phyloP scores from a whole-genome alignment of 805 yeast genomes.

The Ogataea polymorpha region DNA sequence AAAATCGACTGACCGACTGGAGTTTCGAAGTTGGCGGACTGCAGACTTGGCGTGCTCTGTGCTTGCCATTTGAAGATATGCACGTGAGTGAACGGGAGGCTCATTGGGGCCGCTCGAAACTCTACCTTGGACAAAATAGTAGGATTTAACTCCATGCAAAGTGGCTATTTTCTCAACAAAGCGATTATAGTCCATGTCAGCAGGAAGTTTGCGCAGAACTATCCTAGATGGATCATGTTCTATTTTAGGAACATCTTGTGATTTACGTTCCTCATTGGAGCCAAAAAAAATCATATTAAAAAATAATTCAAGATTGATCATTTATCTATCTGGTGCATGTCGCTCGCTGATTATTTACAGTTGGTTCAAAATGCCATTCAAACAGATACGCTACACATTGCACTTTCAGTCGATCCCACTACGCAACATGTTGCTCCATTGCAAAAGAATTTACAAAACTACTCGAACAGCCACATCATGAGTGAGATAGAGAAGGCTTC shows the following conservation, averaged over 20 bases:
- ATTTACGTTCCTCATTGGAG: not conserved
- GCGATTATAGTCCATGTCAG: constrained; percentile 30
- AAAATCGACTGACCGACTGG: too few species aligned
- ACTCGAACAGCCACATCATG: constrained; percentile 22
- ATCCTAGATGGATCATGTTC: constrained; percentile 24
- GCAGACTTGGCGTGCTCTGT: not conserved
- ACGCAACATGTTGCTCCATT: constrained; percentile 25
- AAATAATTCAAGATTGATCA: not conserved
- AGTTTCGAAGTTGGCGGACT: too few species aligned
- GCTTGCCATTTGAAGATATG: constrained; percentile 26
- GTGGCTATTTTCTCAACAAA: constrained; percentile 19
- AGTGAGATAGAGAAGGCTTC: constrained; percentile 29
- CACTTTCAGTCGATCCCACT: constrained; percentile 24
- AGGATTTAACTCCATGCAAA: not conserved
- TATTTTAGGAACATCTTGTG: not conserved
- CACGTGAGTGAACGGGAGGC: constrained; percentile 39
- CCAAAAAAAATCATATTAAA: constrained; percentile 1
- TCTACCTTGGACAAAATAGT: constrained; percentile 1
- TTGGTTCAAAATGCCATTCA: constrained; percentile 10
- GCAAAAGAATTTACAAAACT: constrained; percentile 25
- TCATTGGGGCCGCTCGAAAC: not conserved
- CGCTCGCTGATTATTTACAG: constrained; percentile 13
- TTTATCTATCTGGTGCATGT: constrained; percentile 4
- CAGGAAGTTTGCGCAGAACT: constrained; percentile 43
- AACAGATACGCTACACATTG: constrained; percentile 9